Percentiles rank a stretch among this genome's conserved stretches.
phyloP scores from a whole-genome alignment of 2,329 filamentous ascomycete genomes.

The Phaeosphaeria sp. region DNA sequence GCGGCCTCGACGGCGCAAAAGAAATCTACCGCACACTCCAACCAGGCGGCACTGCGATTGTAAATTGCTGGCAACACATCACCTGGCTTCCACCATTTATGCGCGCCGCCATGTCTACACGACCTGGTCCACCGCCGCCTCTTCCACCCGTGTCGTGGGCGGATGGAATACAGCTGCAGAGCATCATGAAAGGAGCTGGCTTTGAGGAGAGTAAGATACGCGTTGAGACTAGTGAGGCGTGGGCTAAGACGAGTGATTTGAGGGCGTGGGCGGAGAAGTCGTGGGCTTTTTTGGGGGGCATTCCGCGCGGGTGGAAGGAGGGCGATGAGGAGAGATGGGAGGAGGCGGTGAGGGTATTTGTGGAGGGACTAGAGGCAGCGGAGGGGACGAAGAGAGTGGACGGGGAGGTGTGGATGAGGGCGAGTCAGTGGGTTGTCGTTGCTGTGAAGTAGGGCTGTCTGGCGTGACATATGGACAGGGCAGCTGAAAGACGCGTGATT shows the following conservation, averaged over 20 bases:
- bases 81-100: constrained; percentile 32
- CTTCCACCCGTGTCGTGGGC: constrained; percentile 31
- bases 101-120: constrained; percentile 19
- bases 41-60: constrained; percentile 46
- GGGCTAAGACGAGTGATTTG: constrained; percentile 23
- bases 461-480: no score
- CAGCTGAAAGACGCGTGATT: no score
- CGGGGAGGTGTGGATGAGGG: constrained; percentile 34
- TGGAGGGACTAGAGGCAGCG: constrained; percentile 20
- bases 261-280: constrained; percentile 34
- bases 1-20: constrained; percentile 38
- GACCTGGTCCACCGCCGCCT: constrained; percentile 23
- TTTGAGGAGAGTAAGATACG: constrained; percentile 29
- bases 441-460: constrained; percentile 23
- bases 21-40: constrained; percentile 50
- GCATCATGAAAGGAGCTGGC: constrained; percentile 36
- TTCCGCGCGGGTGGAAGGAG: constrained; percentile 32
- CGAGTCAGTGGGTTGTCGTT: constrained; percentile 39
- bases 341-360: constrained; percentile 32
- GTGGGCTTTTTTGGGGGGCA: constrained; percentile 38
- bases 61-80: constrained; percentile 46
- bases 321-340: constrained; percentile 38
- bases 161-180: constrained; percentile 34
- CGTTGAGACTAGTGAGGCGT: constrained; percentile 33
- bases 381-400: constrained; percentile 27